A percentile compares a stretch with the other conserved stretches of the same genome.
These are phyloP conservation scores for Diatrype stigma DNA, from an alignment of 2,329 filamentous ascomycete species.

Conservation along the genomic window DNA sequence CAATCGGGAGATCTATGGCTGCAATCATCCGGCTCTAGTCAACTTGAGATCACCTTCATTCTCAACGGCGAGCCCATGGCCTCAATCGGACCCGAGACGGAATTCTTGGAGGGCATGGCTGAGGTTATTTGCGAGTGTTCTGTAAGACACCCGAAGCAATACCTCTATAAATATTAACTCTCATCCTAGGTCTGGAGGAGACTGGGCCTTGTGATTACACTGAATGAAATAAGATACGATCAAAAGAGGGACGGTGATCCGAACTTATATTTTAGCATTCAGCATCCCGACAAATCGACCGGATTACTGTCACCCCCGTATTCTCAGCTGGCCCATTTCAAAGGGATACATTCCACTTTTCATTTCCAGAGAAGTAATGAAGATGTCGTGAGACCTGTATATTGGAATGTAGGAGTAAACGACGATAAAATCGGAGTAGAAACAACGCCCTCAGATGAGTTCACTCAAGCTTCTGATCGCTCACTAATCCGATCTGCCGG, in stretches of 20 bases:
- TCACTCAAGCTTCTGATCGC: no score
- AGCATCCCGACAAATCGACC: slow-evolving; percentile 26
- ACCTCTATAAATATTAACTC: slow-evolving; percentile 6
- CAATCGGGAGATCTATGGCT: slow-evolving; percentile 23
- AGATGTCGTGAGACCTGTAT: not conserved
- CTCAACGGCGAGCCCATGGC: slow-evolving; percentile 5
- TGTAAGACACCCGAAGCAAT: slow-evolving; percentile 12
- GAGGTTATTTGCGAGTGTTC: slow-evolving; percentile 17
- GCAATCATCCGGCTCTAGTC: slow-evolving; percentile 21
- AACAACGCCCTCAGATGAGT: not conserved
- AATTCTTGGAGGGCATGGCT: slow-evolving; percentile 20
- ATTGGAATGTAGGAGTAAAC: not conserved
- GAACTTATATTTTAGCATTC: slow-evolving; percentile 25
- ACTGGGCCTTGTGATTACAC: slow-evolving; percentile 20
- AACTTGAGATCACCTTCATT: slow-evolving; percentile 19
- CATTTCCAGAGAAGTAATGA: slow-evolving; percentile 7
- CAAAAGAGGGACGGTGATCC: slow-evolving; percentile 15
- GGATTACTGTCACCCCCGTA: slow-evolving; percentile 25
- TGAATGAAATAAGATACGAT: slow-evolving; percentile 19
- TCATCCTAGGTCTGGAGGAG: slow-evolving; percentile 21
- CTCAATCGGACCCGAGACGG: slow-evolving; percentile 3
- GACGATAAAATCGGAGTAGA: not conserved
- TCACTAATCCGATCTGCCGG: no score
- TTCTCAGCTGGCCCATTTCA: slow-evolving; percentile 20
- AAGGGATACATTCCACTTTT: slow-evolving; percentile 23